Conservation (phyloP, 257 asterid species). For the Coffea eugenioides region DNA sequence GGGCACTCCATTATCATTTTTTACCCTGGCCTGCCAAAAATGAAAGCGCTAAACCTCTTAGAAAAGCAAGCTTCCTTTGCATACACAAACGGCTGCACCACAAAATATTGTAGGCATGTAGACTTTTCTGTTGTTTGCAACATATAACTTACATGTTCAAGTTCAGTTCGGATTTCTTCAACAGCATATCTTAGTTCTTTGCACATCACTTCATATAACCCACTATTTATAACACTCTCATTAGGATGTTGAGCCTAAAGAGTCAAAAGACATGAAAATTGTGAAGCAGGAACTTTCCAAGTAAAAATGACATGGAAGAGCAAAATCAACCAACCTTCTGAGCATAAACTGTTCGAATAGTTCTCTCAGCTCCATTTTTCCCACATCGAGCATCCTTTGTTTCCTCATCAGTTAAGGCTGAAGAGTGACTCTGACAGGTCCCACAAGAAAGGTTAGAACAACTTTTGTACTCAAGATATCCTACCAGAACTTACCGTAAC, state of each 20-base stretch:
- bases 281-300: not conserved
- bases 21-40: slow-evolving; percentile 40
- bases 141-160: slow-evolving; percentile 57
- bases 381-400: slow-evolving; percentile 47
- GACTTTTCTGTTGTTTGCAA: not conserved
- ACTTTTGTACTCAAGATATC: slow-evolving; percentile 7
- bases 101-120: not conserved
- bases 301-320: not conserved
- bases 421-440: slow-evolving; percentile 68
- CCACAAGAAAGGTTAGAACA: slow-evolving; percentile 23
- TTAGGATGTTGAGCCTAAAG: slow-evolving; percentile 59
- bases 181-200: slow-evolving; percentile 86
- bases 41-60: not conserved
- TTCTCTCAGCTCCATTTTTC: slow-evolving; percentile 62
- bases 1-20: slow-evolving; percentile 39
- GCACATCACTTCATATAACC: slow-evolving; percentile 66
- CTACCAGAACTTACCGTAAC: not conserved
- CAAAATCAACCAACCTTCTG: slow-evolving; percentile 49
- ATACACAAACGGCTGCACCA: not conserved
- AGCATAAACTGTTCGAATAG: slow-evolving; percentile 63
- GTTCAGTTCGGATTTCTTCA: slow-evolving; percentile 71
- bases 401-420: slow-evolving; percentile 78
- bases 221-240: slow-evolving; percentile 49
- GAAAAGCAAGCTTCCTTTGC: slow-evolving; percentile 6
- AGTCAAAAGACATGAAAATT: slow-evolving; percentile 7